A percentile compares a stretch with the other conserved stretches of the same genome.
Evolutionary conservation across 169 alveolate species (phyloP).

Genomic region (Plasmodium ovale): DNA sequence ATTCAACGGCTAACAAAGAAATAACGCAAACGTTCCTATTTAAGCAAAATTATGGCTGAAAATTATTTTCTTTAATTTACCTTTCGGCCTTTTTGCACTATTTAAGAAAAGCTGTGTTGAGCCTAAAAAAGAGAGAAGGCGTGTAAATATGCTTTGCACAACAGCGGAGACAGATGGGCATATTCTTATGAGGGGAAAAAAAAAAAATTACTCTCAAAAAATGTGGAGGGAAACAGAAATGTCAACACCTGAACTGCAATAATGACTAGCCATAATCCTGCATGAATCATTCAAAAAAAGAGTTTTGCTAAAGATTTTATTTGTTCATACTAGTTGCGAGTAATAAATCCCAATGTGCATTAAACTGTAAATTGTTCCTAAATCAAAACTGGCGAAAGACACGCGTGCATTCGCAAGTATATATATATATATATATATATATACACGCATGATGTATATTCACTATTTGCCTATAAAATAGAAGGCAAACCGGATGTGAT

Average conservation of each 20-base stretch:
- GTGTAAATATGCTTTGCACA: background rate
- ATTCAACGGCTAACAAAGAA: constrained; percentile 13
- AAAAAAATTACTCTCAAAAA: constrained; percentile 52
- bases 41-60: background rate
- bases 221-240: constrained; percentile 38
- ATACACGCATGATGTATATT: background rate
- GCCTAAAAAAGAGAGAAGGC: constrained; percentile 21
- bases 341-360: too few relatives aligned
- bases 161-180: background rate
- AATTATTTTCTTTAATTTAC: constrained; percentile 6
- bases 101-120: constrained; percentile 42
- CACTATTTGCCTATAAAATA: background rate
- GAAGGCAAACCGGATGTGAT: constrained; percentile 48
- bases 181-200: background rate
- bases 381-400: too few relatives aligned
- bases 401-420: background rate
- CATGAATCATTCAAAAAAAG: background rate
- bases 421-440: background rate
- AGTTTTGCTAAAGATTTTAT: background rate
- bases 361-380: too few relatives aligned
- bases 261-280: constrained; percentile 49
- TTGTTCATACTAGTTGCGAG: background rate
- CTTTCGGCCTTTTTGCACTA: constrained; percentile 14
- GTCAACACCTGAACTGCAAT: constrained; percentile 26
- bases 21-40: background rate